Evolutionary conservation across 352 stramenopile genomes (phyloP), one percentile per base, ranked within the genome.

Genomic region (Pythium phragmiticola): DNA sequence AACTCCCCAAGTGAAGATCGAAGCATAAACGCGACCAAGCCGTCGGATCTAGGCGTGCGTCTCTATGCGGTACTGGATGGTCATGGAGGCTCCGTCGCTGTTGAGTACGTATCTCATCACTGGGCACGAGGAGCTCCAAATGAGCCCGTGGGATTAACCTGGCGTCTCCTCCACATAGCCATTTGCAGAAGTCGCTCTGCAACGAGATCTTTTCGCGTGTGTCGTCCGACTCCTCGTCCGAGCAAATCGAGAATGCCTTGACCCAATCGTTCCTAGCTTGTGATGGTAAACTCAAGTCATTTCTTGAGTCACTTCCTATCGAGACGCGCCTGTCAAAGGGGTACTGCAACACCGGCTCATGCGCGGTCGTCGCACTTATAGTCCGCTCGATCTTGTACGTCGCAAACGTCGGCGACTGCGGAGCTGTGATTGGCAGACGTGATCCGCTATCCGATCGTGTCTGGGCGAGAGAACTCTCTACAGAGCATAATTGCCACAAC

Each of bases 401-500:
- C 2, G 89, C 90, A 13, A 96, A 98, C 61, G 89, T 97, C 17
- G 93, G 93, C 23, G 91, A 98, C 59, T 98, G 93, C 62, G 76
- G 78, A n/a, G 91, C 89, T 7, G 84, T 97, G 9, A 71, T 98
- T 48, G 89, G 88, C 60, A 75, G 85, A 75, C 34, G 75, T 59
- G 67, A 84, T 62, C 56, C 82, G 23, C 57, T 73, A 7, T 66
- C 72, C 13, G 63, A 68, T 36, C 67, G 73, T 23, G 68, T 58
- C 36, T 70, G 45, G 57, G 69, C 52, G 41, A 66, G n/a, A 2
- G 67, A 84, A 57, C 56, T 90, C 7, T 84, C 78, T 8, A 68
- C 77, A 1, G 75, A 88, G 42, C 81, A 90, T 50, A 87, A 80
- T 9, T 90, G 76, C 60, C 75, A 69, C 14, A 90, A 89, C 54